Evolutionary conservation across 768 basidiomycete genomes (phyloP).

Genomic region (Naganishia vishniacii): DNA sequence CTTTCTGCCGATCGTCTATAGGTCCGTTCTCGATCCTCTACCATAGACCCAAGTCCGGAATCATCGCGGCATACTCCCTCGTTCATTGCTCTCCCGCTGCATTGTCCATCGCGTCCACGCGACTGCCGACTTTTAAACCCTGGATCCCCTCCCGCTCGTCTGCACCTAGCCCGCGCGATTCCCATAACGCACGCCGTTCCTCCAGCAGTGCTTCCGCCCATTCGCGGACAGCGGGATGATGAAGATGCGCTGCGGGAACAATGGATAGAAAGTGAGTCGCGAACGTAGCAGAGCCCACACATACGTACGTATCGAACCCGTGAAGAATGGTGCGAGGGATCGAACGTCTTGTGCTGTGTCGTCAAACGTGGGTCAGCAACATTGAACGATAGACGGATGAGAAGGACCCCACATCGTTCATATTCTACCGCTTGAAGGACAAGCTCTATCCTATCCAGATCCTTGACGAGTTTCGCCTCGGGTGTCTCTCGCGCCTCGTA

Average conservation of each 20-base stretch:
- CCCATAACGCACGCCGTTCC: slow-evolving; percentile 44
- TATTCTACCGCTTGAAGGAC: slow-evolving; percentile 48
- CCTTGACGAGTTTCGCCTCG: slow-evolving; percentile 50
- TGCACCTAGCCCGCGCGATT: slow-evolving; percentile 35
- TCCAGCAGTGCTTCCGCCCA: slow-evolving; percentile 46
- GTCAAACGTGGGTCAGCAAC: neutral
- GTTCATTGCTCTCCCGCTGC: too few species aligned
- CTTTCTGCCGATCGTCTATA: too few species aligned
- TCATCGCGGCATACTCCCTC: too few species aligned
- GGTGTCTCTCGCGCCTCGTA: slow-evolving; percentile 48
- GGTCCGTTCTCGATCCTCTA: too few species aligned
- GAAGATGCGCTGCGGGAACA: slow-evolving; percentile 36
- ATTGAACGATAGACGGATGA: neutral
- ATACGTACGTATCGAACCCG: slow-evolving; percentile 38
- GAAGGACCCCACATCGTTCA: slow-evolving; percentile 44
- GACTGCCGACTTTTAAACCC: slow-evolving; percentile 27
- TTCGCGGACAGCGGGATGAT: slow-evolving; percentile 44
- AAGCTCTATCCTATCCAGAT: slow-evolving; percentile 48
- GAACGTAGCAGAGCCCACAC: too few species aligned
- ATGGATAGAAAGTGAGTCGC: too few species aligned
- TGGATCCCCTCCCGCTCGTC: slow-evolving; percentile 37
- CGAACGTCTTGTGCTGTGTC: slow-evolving; percentile 43
- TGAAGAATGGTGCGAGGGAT: slow-evolving; percentile 43
- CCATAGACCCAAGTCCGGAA: too few species aligned
- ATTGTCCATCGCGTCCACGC: slow-evolving; percentile 1